Evolutionary conservation across 1,284 basidiomycete genomes (phyloP).

Genomic region (Sphagnurus paluster): DNA sequence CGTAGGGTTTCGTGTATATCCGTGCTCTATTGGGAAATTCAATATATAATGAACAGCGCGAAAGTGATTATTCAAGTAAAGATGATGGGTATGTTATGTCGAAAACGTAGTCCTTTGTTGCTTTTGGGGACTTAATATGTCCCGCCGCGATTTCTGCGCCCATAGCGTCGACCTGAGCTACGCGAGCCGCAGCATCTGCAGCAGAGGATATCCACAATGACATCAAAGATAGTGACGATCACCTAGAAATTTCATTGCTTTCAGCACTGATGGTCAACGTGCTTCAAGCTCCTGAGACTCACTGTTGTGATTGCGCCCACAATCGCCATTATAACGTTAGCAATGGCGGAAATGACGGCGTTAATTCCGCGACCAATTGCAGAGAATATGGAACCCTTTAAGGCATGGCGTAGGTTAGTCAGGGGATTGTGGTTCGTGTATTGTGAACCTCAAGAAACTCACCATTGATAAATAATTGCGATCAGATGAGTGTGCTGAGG

Average conservation of each 20-base stretch:
- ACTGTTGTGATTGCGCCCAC: slow-evolving; percentile 56
- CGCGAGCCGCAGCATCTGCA: slow-evolving; percentile 51
- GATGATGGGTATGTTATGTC: too few relatives aligned
- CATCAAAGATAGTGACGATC: slow-evolving; percentile 59
- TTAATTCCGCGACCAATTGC: slow-evolving; percentile 59
- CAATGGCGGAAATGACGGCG: slow-evolving; percentile 58
- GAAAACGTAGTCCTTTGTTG: too few relatives aligned
- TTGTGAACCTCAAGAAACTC: too few relatives aligned
- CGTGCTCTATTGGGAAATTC: too few relatives aligned
- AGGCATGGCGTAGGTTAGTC: too few relatives aligned
- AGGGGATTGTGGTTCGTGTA: too few relatives aligned
- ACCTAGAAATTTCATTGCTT: slow-evolving; percentile 33
- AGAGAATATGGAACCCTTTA: slow-evolving; percentile 39
- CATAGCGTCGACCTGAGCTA: slow-evolving; percentile 33
- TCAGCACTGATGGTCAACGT: not conserved
- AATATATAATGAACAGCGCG: too few relatives aligned
- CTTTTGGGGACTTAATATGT: too few relatives aligned
- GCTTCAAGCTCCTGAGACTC: slow-evolving; percentile 27
- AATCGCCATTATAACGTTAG: slow-evolving; percentile 55
- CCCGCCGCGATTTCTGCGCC: slow-evolving; percentile 18
- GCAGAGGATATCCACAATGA: slow-evolving; percentile 61
- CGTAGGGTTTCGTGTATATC: too few relatives aligned
- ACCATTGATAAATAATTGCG: too few relatives aligned
- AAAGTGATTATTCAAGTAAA: too few relatives aligned
- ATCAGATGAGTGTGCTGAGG: too few relatives aligned